phyloP scores from a whole-genome alignment of 768 basidiomycete species.

The Udeniomyces megalosporus region DNA sequence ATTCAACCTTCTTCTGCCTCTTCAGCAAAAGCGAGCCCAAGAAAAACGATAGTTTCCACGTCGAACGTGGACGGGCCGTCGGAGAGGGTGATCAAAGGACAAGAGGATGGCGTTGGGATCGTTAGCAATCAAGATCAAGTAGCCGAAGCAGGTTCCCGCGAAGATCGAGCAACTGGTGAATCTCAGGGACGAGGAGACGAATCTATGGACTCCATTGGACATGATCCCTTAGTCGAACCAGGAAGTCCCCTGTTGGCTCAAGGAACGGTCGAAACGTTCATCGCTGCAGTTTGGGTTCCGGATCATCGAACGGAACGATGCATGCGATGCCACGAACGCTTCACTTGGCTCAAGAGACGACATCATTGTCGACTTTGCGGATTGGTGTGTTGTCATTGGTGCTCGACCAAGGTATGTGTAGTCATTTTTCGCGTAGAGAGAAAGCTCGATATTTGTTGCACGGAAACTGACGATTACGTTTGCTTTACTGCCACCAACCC shows the following conservation, averaged over 20 bases:
- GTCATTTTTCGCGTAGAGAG: no score
- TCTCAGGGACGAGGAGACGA: neutral
- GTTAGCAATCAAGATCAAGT: no score
- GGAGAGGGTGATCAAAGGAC: neutral
- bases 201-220: neutral
- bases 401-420: slow-evolving; percentile 53
- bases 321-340: slow-evolving; percentile 63
- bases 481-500: neutral
- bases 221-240: neutral
- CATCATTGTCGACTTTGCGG: slow-evolving; percentile 82
- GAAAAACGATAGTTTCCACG: neutral
- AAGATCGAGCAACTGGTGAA: no score
- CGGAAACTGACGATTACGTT: no score
- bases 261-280: slow-evolving; percentile 51
- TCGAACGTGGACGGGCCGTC: neutral
- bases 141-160: no score
- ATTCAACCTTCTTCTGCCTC: neutral
- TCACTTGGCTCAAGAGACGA: slow-evolving; percentile 56
- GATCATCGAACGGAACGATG: slow-evolving; percentile 67
- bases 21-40: no score
- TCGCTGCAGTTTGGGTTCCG: slow-evolving; percentile 84
- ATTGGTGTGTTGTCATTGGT: slow-evolving; percentile 64
- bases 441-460: no score
- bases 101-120: no score
- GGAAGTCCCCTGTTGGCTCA: no score